Percentiles rank a stretch among this genome's conserved stretches.
Conservation (phyloP, 331 rosid species). For the Quercus phellos region DNA sequence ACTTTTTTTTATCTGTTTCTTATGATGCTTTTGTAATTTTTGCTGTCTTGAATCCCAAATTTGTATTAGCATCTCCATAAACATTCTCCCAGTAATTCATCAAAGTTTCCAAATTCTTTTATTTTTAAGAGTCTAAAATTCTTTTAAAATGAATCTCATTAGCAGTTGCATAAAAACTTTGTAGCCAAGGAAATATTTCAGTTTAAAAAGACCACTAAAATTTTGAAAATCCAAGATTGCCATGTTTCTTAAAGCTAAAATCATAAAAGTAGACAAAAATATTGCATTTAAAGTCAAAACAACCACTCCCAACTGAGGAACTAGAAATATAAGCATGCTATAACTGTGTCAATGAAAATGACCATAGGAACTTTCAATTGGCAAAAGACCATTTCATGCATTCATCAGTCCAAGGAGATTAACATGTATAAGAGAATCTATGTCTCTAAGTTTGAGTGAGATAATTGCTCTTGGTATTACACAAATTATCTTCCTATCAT, state of each 20-base stretch:
- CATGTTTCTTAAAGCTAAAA: background rate
- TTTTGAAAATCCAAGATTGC: background rate
- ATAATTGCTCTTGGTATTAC: too few species aligned
- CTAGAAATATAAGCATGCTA: too few species aligned
- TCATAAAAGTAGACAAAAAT: too few species aligned
- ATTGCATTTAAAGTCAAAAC: too few species aligned
- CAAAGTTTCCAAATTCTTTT: background rate
- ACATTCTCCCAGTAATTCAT: background rate
- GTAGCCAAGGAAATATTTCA: background rate
- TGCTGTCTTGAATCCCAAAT: background rate
- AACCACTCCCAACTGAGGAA: too few species aligned
- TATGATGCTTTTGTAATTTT: background rate
- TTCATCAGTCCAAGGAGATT: too few species aligned
- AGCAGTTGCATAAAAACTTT: background rate
- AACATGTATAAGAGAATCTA: too few species aligned
- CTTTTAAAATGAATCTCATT: background rate
- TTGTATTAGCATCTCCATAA: background rate
- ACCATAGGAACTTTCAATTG: too few species aligned
- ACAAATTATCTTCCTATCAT: background rate
- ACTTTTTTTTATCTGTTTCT: background rate
- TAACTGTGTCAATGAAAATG: too few species aligned
- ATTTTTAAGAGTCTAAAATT: background rate
- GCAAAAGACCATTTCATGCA: too few species aligned
- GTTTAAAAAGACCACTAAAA: background rate
- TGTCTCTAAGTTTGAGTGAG: too few species aligned